Evolutionary conservation across 257 asterid species (phyloP).

Genomic region (Mitragyna speciosa): DNA sequence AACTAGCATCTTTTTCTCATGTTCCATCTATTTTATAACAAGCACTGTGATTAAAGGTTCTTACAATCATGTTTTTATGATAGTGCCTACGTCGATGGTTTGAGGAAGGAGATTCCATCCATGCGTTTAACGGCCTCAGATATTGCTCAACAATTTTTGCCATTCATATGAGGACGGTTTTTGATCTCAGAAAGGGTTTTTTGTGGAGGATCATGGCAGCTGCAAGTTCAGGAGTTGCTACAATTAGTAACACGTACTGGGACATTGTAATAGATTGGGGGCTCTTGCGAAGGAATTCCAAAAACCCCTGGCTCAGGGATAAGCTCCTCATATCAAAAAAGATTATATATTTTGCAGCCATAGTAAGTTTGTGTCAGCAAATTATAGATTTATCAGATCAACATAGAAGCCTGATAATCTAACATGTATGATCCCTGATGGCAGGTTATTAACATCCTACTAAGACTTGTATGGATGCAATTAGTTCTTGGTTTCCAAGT

Average conservation of each 20-base stretch:
- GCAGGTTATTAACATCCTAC: slow-evolving; percentile 63
- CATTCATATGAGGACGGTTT: slow-evolving; percentile 57
- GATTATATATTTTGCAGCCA: slow-evolving; percentile 64
- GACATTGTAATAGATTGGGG: slow-evolving; percentile 88
- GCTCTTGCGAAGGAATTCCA: slow-evolving; percentile 48
- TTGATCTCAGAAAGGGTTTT: slow-evolving; percentile 21
- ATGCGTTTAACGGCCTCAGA: slow-evolving; percentile 53
- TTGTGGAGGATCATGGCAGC: slow-evolving; percentile 53
- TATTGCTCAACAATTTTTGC: slow-evolving; percentile 71
- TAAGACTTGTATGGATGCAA: slow-evolving; percentile 94
- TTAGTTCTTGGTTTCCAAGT: slow-evolving; percentile 49
- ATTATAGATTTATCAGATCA: background rate
- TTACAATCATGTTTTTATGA: background rate
- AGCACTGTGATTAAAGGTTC: background rate
- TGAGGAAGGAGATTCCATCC: slow-evolving; percentile 52
- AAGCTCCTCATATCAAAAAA: slow-evolving; percentile 63
- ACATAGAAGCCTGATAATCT: too few relatives aligned
- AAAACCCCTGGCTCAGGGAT: slow-evolving; percentile 79
- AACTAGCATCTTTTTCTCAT: too few relatives aligned
- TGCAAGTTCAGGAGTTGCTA: slow-evolving; percentile 60
- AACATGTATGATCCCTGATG: background rate
- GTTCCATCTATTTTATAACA: background rate
- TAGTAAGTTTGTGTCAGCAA: slow-evolving; percentile 45
- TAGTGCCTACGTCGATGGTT: slow-evolving; percentile 67
- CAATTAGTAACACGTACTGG: slow-evolving; percentile 68